Conservation (phyloP, 1,284 basidiomycete genomes). For the Leccinum fallax region DNA sequence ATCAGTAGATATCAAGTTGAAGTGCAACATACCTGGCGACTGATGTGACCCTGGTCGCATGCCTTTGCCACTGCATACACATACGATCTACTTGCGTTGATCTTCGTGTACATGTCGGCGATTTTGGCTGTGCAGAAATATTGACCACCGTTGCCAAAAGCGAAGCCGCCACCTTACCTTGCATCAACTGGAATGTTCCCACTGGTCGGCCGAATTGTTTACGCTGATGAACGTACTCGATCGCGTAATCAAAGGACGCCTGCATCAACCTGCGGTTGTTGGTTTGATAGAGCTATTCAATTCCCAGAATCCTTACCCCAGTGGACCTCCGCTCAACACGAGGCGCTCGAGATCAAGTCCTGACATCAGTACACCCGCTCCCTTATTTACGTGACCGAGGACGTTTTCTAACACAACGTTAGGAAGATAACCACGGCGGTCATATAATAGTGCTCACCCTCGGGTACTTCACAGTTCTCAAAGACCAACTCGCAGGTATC, state of each 20-base stretch:
- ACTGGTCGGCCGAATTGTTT: conserved; percentile 88
- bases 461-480: conserved; percentile 87
- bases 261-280: conserved; percentile 80
- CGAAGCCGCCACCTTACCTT: conserved; percentile 54
- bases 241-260: conserved; percentile 86
- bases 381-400: conserved; percentile 78
- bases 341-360: conserved; percentile 92
- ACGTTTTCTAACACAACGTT: conserved; percentile 66
- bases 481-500: conserved; percentile 96
- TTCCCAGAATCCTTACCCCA: conserved; percentile 40
- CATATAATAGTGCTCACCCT: conserved; percentile 49
- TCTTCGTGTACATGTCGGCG: conserved; percentile 95
- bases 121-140: conserved; percentile 59
- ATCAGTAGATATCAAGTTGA: conserved; percentile 14
- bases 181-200: conserved; percentile 95
- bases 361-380: conserved; percentile 90
- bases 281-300: conserved; percentile 2
- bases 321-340: conserved; percentile 85
- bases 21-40: conserved; percentile 63
- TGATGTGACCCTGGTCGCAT: conserved; percentile 82
- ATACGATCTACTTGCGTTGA: conserved; percentile 87
- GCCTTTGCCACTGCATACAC: conserved; percentile 92
- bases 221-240: conserved; percentile 89
- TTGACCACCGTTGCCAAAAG: background rate
- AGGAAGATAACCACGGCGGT: background rate